Base-by-base conservation (phyloP, 306 rosid species). In the Castanea mollissima region DNA sequence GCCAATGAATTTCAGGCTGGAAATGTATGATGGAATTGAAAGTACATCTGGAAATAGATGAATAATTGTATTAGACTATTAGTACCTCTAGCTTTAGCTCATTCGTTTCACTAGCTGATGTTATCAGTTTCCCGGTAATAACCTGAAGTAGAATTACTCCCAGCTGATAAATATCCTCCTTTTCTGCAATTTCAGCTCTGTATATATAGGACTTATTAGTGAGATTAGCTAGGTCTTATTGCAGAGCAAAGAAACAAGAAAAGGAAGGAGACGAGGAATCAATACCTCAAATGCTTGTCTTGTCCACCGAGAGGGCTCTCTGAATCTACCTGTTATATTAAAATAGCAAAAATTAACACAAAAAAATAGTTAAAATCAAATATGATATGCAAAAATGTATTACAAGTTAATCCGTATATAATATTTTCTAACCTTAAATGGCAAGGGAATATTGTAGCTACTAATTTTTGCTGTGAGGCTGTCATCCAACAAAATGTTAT, bases 131-230 rank as follows among this genome's bases (percentile, higher is more conserved):
- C 5, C 98, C 98, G 6, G 92, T 91, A 54, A 94, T 84, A 38
- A 94, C 80, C 90, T 90, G 85, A 52, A 94, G 93, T 67, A 92
- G 89, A 78, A 92, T 92, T 20, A 92, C 88, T 38, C 98, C 98
- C 59, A 89, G 74, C 78, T 91, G 93, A 77, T 85, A 90, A 55
- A 95, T 92, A 46, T 95, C 99, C 86, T 95, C 97, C 86, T 92
- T 95, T 79, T 92, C 97, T 21, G 87, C 89, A 46, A 44, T 51
- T 31, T 79, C 86, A 2, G 8, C 78, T 67, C 91, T 90, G 87
- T 76, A 59, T 44, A 25, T 76, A 4, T 32, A 2, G 19, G 23
- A 5, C 19, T 16, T 29, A 0, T 16, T 29, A 0, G 5, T 69
- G 41, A 60, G 29, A 74, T 20, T 63, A 55, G 23, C 14, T n/a